phyloP scores from a whole-genome alignment of 2,329 filamentous ascomycete genomes.

The Mycosphaerelloides madeirae region DNA sequence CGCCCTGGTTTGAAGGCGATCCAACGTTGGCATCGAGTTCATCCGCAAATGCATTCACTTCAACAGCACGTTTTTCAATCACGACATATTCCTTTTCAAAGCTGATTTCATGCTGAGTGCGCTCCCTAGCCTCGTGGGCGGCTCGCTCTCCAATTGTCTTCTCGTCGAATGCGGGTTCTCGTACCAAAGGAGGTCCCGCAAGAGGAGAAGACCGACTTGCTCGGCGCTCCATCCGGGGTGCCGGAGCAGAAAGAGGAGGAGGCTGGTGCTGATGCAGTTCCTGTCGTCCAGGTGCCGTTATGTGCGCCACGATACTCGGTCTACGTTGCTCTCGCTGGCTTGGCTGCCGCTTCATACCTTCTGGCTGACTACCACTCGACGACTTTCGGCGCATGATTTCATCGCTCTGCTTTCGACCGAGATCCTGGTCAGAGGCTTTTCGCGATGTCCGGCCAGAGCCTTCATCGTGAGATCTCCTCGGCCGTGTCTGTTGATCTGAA shows the following conservation, averaged over 20 bases:
- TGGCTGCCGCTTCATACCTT: constrained; percentile 29
- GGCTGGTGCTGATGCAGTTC: constrained; percentile 27
- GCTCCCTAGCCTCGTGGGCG: constrained; percentile 51
- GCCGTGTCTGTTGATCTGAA: constrained; percentile 14
- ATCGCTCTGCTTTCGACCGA: constrained; percentile 15
- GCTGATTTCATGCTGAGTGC: constrained; percentile 77
- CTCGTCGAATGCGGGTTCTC: constrained; percentile 36
- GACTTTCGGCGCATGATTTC: constrained; percentile 25
- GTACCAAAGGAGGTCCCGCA: constrained; percentile 43
- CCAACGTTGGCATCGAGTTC: constrained; percentile 74
- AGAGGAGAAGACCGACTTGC: constrained; percentile 45
- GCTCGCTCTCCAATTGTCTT: constrained; percentile 15
- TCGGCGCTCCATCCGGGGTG: constrained; percentile 54
- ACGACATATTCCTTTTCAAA: constrained; percentile 93
- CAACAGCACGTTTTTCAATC: constrained; percentile 89
- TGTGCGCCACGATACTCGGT: constrained; percentile 40
- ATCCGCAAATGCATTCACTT: constrained; percentile 95
- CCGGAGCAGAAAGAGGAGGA: constrained; percentile 13
- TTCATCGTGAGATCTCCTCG: constrained; percentile 20
- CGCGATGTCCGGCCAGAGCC: constrained; percentile 12
- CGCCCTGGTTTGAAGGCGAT: constrained; percentile 47
- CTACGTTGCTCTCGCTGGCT: constrained; percentile 39
- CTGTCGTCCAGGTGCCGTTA: constrained; percentile 43
- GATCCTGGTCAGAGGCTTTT: constrained; percentile 26
- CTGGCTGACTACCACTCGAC: constrained; percentile 16